Evolutionary conservation across 805 yeast genomes (phyloP).

Genomic region (Cyberlindnera euphorbiae): DNA sequence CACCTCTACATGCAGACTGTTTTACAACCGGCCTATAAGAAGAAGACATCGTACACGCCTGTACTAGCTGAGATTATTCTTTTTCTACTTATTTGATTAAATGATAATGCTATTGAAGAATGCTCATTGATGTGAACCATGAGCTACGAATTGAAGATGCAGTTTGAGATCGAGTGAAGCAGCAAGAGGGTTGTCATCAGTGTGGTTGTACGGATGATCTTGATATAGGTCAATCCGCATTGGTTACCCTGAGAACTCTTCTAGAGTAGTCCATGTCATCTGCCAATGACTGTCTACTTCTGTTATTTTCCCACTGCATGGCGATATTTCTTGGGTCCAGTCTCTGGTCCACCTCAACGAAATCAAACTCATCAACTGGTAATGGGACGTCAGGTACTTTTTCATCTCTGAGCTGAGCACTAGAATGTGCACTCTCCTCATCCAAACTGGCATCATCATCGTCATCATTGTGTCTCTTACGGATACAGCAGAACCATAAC

Average conservation of each 20-base stretch:
- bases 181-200: no score
- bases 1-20: no score
- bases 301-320: conserved; percentile 42
- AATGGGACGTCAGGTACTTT: conserved; percentile 5
- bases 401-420: conserved; percentile 13
- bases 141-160: no score
- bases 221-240: conserved; percentile 27
- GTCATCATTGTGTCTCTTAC: conserved; percentile 10
- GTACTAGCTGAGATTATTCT: no score
- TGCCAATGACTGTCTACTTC: conserved; percentile 41
- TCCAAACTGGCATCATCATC: conserved; percentile 17
- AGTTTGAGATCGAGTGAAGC: no score
- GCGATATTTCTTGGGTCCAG: conserved; percentile 53
- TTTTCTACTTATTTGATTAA: no score
- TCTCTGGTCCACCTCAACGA: conserved; percentile 49
- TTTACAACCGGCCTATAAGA: no score
- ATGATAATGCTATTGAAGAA: no score
- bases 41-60: no score
- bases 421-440: conserved; percentile 8
- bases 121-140: no score
- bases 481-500: conserved; percentile 38
- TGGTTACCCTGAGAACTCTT: conserved; percentile 51
- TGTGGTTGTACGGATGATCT: no score
- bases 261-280: conserved; percentile 58
- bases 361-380: conserved; percentile 13